These are phyloP conservation scores for Candida glucosophila DNA, from an alignment of 1,139 yeast species.

Conservation along the genomic window DNA sequence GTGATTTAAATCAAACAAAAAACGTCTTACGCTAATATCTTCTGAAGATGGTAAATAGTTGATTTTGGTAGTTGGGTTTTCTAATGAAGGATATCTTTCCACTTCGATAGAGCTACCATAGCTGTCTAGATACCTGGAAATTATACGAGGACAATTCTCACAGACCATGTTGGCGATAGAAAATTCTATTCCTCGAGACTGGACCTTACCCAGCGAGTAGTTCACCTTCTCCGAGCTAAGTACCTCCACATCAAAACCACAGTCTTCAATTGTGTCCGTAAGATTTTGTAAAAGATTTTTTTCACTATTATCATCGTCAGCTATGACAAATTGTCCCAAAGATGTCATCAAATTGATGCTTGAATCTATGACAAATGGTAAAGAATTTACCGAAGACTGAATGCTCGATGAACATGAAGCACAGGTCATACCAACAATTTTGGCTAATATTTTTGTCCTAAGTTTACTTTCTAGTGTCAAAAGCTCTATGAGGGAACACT, in stretches of 20 bases:
- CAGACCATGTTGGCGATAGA: conserved; percentile 66
- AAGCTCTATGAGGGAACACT: conserved; percentile 49
- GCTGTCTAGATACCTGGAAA: conserved; percentile 39
- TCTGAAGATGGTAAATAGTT: conserved; percentile 56
- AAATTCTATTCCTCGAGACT: conserved; percentile 48
- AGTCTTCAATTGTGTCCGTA: conserved; percentile 47
- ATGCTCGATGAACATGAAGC: conserved; percentile 62
- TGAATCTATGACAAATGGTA: conserved; percentile 46
- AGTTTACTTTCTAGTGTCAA: conserved; percentile 45
- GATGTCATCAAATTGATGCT: conserved; percentile 53
- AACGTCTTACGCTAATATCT: conserved; percentile 41
- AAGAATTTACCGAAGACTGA: conserved; percentile 35
- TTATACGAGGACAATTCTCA: conserved; percentile 54
- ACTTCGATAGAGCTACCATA: conserved; percentile 54
- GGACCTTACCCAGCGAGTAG: conserved; percentile 36
- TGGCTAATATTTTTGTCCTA: conserved; percentile 45
- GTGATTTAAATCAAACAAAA: conserved; percentile 41
- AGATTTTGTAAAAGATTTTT: conserved; percentile 23
- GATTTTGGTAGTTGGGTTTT: conserved; percentile 50
- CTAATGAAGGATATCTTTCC: conserved; percentile 46
- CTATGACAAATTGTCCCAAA: conserved; percentile 51
- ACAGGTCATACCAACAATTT: conserved; percentile 70
- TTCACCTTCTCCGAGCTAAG: conserved; percentile 30
- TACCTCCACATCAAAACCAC: conserved; percentile 56
- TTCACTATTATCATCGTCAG: conserved; percentile 18